Percentiles rank a stretch among this genome's conserved stretches.
phyloP scores from a whole-genome alignment of 2,329 filamentous ascomycete species.

The Phaeosphaeria sp. region DNA sequence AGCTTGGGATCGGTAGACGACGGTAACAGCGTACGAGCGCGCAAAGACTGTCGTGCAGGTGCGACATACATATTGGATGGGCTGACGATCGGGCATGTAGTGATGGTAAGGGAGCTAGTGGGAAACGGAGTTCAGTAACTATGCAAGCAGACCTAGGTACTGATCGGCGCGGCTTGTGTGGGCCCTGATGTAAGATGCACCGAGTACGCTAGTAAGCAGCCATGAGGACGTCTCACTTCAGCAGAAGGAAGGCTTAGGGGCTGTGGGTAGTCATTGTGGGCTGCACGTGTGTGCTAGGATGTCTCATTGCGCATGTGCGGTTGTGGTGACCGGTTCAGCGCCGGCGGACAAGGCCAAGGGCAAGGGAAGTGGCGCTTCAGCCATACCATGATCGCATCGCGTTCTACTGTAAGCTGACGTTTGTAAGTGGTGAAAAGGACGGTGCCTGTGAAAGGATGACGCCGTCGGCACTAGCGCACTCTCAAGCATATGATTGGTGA shows the following conservation, averaged over 20 bases:
- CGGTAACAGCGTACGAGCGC: neutral
- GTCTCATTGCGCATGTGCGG: neutral
- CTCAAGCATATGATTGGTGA: neutral
- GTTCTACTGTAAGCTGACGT: neutral
- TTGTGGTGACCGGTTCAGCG: neutral
- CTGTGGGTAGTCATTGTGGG: neutral
- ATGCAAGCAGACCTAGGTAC: neutral
- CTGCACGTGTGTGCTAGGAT: neutral
- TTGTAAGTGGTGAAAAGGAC: neutral
- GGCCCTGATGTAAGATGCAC: neutral
- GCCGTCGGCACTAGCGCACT: no score
- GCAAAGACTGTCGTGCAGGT: neutral
- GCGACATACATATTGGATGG: neutral
- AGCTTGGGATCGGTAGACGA: neutral
- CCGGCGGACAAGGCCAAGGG: neutral
- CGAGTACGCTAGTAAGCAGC: neutral
- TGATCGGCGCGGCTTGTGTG: neutral
- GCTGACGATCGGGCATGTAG: neutral
- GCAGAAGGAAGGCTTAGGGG: neutral
- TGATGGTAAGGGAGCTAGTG: neutral
- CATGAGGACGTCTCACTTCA: neutral
- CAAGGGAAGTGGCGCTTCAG: neutral
- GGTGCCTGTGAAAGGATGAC: neutral
- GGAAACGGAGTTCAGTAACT: neutral
- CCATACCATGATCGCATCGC: neutral